Conservation (phyloP, 257 asterid species). For the Eustoma russellianum region DNA sequence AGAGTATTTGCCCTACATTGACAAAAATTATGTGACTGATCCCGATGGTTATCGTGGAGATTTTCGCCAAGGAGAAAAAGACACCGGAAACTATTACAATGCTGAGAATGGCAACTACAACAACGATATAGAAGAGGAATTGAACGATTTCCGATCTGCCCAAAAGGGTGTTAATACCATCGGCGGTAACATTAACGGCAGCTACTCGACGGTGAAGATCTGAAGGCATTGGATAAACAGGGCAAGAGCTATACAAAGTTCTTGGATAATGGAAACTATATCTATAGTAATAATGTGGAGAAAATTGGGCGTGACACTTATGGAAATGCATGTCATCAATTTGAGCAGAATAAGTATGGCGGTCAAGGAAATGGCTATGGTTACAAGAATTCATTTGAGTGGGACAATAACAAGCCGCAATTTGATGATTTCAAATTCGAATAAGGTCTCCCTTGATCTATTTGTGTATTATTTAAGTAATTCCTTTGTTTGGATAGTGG, state of each 20-base stretch:
- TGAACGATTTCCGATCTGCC: slow-evolving; percentile 1
- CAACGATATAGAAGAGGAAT: slow-evolving; percentile 10
- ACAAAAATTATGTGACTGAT: slow-evolving; percentile 53
- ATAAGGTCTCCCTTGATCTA: slow-evolving; percentile 39
- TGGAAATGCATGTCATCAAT: slow-evolving; percentile 22
- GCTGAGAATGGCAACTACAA: slow-evolving; percentile 14
- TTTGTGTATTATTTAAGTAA: too few species aligned
- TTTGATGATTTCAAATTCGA: slow-evolving; percentile 25
- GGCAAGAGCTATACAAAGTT: slow-evolving; percentile 84
- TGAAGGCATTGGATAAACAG: slow-evolving; percentile 21
- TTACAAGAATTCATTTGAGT: slow-evolving; percentile 12
- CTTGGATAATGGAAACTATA: slow-evolving; percentile 57
- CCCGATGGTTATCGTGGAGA: slow-evolving; percentile 25
- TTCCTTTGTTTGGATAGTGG: too few species aligned
- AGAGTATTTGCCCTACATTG: slow-evolving; percentile 68
- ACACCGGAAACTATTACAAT: slow-evolving; percentile 10
- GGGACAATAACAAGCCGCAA: slow-evolving; percentile 13
- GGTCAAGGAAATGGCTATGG: slow-evolving; percentile 23
- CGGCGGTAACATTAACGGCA: background rate
- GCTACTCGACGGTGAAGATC: slow-evolving; percentile 14
- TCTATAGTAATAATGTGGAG: slow-evolving; percentile 28
- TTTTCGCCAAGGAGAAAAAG: slow-evolving; percentile 5
- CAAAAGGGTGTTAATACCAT: slow-evolving; percentile 13
- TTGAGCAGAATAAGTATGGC: slow-evolving; percentile 12
- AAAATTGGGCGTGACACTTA: slow-evolving; percentile 36